Percentiles rank a stretch among this genome's conserved stretches.
These are phyloP conservation scores for Lentinus brumalis DNA, from an alignment of 768 basidiomycete genomes.

Conservation along the genomic window DNA sequence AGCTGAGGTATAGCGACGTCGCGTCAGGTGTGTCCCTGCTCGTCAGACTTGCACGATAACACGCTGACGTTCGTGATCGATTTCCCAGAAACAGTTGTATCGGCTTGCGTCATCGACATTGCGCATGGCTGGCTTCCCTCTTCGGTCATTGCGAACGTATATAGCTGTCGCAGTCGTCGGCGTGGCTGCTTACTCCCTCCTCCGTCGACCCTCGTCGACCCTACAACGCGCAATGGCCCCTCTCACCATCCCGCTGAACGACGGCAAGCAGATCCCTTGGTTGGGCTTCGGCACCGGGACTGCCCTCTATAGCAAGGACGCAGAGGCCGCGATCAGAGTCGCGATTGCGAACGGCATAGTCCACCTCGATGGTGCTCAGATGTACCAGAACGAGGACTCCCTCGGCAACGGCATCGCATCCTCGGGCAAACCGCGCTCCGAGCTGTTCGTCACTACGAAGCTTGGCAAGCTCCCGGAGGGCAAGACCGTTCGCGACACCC, in stretches of 20 bases:
- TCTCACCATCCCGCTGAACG: slow-evolving; percentile 36
- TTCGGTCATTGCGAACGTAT: slow-evolving; percentile 19
- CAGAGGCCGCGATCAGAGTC: slow-evolving; percentile 24
- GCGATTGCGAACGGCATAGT: slow-evolving; percentile 40
- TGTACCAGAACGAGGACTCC: slow-evolving; percentile 41
- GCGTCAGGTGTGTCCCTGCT: background rate
- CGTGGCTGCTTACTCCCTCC: slow-evolving; percentile 14
- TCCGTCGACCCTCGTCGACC: background rate
- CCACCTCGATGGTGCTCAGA: slow-evolving; percentile 43
- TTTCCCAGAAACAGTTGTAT: background rate
- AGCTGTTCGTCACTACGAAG: slow-evolving; percentile 50
- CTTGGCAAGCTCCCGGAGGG: slow-evolving; percentile 32
- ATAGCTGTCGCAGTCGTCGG: slow-evolving; percentile 15
- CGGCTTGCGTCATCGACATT: slow-evolving; percentile 6
- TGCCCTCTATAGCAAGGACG: slow-evolving; percentile 33
- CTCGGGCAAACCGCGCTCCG: slow-evolving; percentile 37
- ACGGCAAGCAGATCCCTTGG: slow-evolving; percentile 39
- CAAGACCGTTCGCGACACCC: slow-evolving; percentile 37
- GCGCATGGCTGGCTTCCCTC: slow-evolving; percentile 6
- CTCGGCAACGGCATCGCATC: slow-evolving; percentile 37
- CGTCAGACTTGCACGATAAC: background rate
- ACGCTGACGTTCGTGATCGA: slow-evolving; percentile 5
- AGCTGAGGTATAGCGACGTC: too few species aligned
- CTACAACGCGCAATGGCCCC: slow-evolving; percentile 24
- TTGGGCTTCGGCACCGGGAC: slow-evolving; percentile 44